Percentiles rank a stretch among this genome's conserved stretches.
Conservation (phyloP, 106 monocot species). For the Dendrobium officinale region DNA sequence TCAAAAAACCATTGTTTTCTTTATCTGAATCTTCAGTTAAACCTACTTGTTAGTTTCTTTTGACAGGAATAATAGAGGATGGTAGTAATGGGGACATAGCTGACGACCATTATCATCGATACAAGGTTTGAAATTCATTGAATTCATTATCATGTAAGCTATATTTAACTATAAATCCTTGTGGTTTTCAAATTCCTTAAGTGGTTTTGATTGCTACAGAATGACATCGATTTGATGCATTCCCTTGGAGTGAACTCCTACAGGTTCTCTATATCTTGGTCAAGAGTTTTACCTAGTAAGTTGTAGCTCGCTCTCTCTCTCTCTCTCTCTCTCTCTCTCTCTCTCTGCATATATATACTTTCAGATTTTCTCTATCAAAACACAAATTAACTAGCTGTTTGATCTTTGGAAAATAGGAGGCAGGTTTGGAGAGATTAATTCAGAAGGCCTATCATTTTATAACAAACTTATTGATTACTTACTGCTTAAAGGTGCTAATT, state of each 20-base stretch:
- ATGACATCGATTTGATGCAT: constrained; percentile 20
- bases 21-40: not conserved
- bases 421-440: constrained; percentile 11
- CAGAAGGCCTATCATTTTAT: constrained; percentile 8
- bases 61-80: constrained; percentile 31
- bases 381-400: not conserved
- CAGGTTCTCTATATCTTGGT: constrained; percentile 24
- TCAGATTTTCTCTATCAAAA: not conserved
- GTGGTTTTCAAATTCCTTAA: too few species aligned
- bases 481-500: constrained; percentile 9
- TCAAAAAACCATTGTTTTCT: not conserved
- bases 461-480: constrained; percentile 8
- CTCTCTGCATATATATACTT: not conserved
- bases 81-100: constrained; percentile 24
- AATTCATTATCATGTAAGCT: not conserved
- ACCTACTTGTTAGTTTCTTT: not conserved
- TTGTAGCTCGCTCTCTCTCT: not conserved
- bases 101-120: constrained; percentile 19
- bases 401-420: constrained; percentile 5
- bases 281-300: constrained; percentile 25
- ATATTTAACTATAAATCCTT: not conserved
- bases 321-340: too few species aligned
- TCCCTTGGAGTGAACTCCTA: constrained; percentile 24
- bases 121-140: constrained; percentile 6
- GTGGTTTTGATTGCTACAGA: constrained; percentile 5